Percentiles rank a stretch among this genome's conserved stretches.
Evolutionary conservation across 305 asterid species (phyloP).

Genomic region (Striga hermonthica): DNA sequence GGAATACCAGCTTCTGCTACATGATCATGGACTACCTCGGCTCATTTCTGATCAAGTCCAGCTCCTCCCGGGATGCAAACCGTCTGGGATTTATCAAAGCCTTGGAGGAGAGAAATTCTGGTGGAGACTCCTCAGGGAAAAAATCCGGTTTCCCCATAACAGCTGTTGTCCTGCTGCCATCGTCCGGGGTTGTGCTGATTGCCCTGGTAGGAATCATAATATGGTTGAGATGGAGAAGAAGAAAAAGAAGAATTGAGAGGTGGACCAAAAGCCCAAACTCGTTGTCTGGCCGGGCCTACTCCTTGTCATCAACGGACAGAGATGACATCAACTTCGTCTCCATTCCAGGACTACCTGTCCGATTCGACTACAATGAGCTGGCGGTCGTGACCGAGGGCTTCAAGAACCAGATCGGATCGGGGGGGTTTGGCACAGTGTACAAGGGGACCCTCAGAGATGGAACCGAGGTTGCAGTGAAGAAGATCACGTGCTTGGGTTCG

Average conservation of each 20-base stretch:
- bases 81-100: constrained; percentile 45
- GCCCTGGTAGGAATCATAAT: constrained; percentile 28
- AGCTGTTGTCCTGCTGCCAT: constrained; percentile 44
- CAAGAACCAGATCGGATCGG: constrained; percentile 49
- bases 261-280: constrained; percentile 25
- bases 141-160: constrained; percentile 41
- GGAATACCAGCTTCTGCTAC: constrained; percentile 48
- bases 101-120: constrained; percentile 14
- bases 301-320: constrained; percentile 28
- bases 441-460: constrained; percentile 50
- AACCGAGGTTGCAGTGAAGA: constrained; percentile 53
- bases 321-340: constrained; percentile 38
- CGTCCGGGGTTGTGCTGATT: constrained; percentile 40
- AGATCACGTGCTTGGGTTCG: constrained; percentile 44
- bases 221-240: constrained; percentile 38
- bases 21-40: constrained; percentile 41
- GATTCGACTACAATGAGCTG: constrained; percentile 46
- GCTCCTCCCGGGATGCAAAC: constrained; percentile 24
- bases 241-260: neutral
- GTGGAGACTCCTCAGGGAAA: constrained; percentile 19
- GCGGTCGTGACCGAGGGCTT: constrained; percentile 47
- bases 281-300: constrained; percentile 26
- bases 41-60: constrained; percentile 34
- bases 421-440: constrained; percentile 58
- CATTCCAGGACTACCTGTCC: constrained; percentile 55